Percentiles rank a stretch among this genome's conserved stretches.
Evolutionary conservation across 2,329 filamentous ascomycete species (phyloP).

Genomic region (Coleophoma eucalyptorum): DNA sequence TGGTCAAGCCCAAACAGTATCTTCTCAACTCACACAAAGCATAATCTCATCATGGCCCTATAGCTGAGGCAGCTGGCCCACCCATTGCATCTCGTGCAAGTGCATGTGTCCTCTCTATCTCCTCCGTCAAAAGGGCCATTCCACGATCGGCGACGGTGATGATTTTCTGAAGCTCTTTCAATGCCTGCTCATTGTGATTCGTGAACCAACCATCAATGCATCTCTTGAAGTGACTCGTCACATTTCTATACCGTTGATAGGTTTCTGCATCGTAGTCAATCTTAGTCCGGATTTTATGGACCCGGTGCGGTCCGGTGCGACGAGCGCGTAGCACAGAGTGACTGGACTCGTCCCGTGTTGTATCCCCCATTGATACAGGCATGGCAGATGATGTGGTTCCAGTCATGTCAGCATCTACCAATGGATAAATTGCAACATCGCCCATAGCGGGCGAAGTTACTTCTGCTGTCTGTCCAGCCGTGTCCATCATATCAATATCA

Average conservation of each 20-base stretch:
- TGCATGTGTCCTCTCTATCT: slow-evolving; percentile 12
- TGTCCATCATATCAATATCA: neutral
- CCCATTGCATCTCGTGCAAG: slow-evolving; percentile 1
- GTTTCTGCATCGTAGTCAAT: slow-evolving; percentile 23
- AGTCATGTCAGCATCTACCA: neutral
- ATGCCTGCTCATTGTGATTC: slow-evolving; percentile 26
- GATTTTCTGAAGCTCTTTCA: slow-evolving; percentile 24
- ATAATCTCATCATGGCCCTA: too few species aligned
- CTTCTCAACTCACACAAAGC: too few species aligned
- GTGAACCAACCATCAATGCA: slow-evolving; percentile 26
- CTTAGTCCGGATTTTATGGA: neutral
- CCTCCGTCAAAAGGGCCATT: slow-evolving; percentile 19
- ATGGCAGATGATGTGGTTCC: neutral
- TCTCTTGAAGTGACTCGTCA: slow-evolving; percentile 23
- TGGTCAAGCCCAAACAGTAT: too few species aligned
- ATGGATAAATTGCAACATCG: neutral
- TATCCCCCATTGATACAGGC: neutral
- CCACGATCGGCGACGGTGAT: slow-evolving; percentile 26
- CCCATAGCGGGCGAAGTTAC: neutral
- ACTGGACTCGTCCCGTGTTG: neutral
- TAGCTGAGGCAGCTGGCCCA: neutral
- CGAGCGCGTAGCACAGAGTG: neutral
- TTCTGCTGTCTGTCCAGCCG: neutral
- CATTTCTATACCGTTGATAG: slow-evolving; percentile 23
- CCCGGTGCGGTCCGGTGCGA: neutral